Evolutionary conservation across 768 basidiomycete genomes (phyloP).

Genomic region (Aureoboletus auriporus): DNA sequence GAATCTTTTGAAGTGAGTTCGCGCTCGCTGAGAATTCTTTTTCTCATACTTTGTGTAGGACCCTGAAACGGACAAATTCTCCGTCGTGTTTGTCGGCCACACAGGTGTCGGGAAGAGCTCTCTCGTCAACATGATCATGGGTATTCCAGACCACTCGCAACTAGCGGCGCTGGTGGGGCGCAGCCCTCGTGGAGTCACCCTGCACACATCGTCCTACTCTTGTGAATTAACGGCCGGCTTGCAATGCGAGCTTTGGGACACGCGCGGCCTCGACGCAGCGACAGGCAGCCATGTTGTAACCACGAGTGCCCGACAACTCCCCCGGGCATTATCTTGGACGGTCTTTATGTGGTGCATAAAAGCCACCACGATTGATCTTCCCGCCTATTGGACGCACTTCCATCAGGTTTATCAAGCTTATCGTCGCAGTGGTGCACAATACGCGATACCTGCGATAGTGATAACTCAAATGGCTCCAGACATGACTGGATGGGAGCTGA

Average conservation of each 20-base stretch:
- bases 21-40: too few relatives aligned
- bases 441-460: not conserved
- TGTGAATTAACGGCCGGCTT: not conserved
- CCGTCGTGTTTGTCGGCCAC: not conserved
- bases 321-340: not conserved
- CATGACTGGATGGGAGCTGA: not conserved
- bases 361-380: not conserved
- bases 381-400: not conserved
- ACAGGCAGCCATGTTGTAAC: too few relatives aligned
- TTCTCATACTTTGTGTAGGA: too few relatives aligned
- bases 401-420: not conserved
- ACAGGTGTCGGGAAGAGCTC: slow-evolving; percentile 1
- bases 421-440: too few relatives aligned
- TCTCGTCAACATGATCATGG: not conserved
- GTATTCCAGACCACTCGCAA: not conserved
- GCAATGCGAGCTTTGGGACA: not conserved
- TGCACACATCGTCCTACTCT: not conserved
- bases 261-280: not conserved
- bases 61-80: too few relatives aligned
- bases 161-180: not conserved
- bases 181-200: not conserved
- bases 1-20: too few relatives aligned
- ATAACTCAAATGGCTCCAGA: not conserved
- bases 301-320: too few relatives aligned
- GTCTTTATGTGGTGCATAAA: not conserved